Conservation (phyloP, 352 stramenopile species). For the Phytophthora nicotianae region DNA sequence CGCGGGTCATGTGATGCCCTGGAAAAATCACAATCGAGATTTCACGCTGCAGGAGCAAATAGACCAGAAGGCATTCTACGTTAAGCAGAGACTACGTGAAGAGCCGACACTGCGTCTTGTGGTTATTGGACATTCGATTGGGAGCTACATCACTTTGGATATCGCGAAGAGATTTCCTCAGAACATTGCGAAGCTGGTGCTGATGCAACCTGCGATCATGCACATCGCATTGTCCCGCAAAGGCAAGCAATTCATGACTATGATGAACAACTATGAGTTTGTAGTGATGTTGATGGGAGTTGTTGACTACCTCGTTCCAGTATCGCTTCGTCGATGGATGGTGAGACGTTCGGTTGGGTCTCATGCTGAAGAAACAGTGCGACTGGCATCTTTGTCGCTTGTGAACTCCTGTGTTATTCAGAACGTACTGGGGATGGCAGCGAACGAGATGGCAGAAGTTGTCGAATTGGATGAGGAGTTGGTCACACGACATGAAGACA, state of each 20-base stretch:
- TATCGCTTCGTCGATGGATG: not conserved
- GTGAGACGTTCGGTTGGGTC: not conserved
- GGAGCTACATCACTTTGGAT: conserved; percentile 7
- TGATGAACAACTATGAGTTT: not conserved
- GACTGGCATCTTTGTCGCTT: not conserved
- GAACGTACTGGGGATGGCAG: not conserved
- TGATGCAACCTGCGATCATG: not conserved
- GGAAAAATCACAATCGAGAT: conserved; percentile 14
- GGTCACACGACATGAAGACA: not conserved
- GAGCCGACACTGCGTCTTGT: conserved; percentile 10
- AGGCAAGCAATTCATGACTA: not conserved
- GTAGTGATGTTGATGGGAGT: not conserved
- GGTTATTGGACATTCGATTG: conserved; percentile 4
- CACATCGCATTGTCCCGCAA: not conserved
- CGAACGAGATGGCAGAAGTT: not conserved
- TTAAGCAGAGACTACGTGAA: conserved; percentile 3
- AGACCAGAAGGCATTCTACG: conserved; percentile 12
- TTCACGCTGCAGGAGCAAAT: conserved; percentile 12
- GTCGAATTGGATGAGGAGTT: not conserved
- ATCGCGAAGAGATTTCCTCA: not conserved
- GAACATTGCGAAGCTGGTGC: not conserved
- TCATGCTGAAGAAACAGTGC: not conserved
- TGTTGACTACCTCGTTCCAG: not conserved
- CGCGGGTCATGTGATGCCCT: conserved; percentile 10
- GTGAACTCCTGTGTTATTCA: not conserved